These are phyloP conservation scores for Chloranthus sessilifolius DNA, from an alignment of 164 flowering plant species.

Conservation along the genomic window DNA sequence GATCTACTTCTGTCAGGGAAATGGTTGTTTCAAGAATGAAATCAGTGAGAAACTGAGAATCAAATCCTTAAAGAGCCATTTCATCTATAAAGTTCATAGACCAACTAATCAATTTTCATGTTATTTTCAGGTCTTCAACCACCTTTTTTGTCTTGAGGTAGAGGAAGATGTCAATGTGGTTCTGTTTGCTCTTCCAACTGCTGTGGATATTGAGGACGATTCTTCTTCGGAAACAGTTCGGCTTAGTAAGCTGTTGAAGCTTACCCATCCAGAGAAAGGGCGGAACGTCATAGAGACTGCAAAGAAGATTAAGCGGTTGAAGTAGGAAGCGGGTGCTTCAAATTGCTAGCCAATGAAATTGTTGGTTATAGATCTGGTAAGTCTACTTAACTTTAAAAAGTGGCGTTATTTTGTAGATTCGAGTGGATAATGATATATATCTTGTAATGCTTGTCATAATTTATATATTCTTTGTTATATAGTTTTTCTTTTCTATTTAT, in stretches of 20 bases:
- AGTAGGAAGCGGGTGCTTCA: constrained; percentile 15
- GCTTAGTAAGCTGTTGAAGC: constrained; percentile 44
- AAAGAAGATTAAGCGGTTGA: constrained; percentile 47
- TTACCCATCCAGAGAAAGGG: constrained; percentile 33
- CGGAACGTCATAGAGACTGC: constrained; percentile 39
- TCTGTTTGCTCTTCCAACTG: constrained; percentile 57
- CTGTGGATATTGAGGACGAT: constrained; percentile 31
- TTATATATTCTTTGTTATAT: too few relatives aligned
- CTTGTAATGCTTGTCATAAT: too few relatives aligned
- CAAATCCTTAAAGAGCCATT: not conserved
- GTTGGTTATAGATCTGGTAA: too few relatives aligned
- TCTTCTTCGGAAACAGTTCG: constrained; percentile 33
- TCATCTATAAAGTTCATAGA: not conserved
- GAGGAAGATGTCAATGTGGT: constrained; percentile 88
- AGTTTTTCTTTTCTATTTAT: too few relatives aligned
- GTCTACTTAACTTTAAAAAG: too few relatives aligned
- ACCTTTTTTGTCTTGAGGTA: constrained; percentile 58
- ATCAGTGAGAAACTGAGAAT: constrained; percentile 33
- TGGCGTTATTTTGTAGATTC: too few relatives aligned
- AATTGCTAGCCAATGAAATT: too few relatives aligned
- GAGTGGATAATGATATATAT: too few relatives aligned
- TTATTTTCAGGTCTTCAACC: constrained; percentile 58
- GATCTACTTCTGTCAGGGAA: constrained; percentile 60
- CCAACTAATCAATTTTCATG: not conserved
- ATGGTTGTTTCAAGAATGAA: constrained; percentile 64